Conservation (phyloP, 2,329 filamentous ascomycete species). For the Trichophyton rubrum region DNA sequence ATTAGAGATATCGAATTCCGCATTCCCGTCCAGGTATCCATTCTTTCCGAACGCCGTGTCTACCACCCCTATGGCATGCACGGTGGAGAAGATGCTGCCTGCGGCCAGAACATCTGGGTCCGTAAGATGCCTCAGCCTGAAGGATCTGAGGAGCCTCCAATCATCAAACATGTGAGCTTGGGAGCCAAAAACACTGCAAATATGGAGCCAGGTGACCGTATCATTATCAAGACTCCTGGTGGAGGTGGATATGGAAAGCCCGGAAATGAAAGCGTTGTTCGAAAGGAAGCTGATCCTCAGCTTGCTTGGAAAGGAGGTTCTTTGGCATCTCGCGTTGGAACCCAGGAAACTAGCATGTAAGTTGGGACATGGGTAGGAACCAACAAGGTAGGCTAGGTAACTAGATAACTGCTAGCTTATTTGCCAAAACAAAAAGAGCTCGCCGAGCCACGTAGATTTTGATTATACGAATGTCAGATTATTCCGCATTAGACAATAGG, state of each 20-base stretch:
- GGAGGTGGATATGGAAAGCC: slow-evolving; percentile 34
- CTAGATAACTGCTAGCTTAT: neutral
- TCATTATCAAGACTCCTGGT: slow-evolving; percentile 28
- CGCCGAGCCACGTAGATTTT: neutral
- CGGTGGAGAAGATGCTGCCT: slow-evolving; percentile 63
- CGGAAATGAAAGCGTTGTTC: slow-evolving; percentile 39
- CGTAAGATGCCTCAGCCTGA: slow-evolving; percentile 46
- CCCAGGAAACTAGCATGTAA: slow-evolving; percentile 40
- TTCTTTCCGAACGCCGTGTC: slow-evolving; percentile 60
- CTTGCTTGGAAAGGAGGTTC: slow-evolving; percentile 49
- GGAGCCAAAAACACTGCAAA: slow-evolving; percentile 23
- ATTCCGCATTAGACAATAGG: neutral
- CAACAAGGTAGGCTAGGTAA: neutral
- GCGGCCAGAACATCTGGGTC: slow-evolving; percentile 76
- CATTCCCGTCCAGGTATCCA: slow-evolving; percentile 62
- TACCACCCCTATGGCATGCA: slow-evolving; percentile 66
- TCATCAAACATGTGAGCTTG: slow-evolving; percentile 19
- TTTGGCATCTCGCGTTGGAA: slow-evolving; percentile 35
- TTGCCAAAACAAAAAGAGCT: neutral
- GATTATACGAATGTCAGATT: neutral
- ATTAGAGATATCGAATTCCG: slow-evolving; percentile 71
- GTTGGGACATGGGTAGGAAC: neutral
- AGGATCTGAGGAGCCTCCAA: slow-evolving; percentile 17
- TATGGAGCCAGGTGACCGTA: slow-evolving; percentile 27
- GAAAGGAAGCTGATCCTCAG: slow-evolving; percentile 45